Conservation (phyloP, 441 rosid species). For the Lepidium campestre region DNA sequence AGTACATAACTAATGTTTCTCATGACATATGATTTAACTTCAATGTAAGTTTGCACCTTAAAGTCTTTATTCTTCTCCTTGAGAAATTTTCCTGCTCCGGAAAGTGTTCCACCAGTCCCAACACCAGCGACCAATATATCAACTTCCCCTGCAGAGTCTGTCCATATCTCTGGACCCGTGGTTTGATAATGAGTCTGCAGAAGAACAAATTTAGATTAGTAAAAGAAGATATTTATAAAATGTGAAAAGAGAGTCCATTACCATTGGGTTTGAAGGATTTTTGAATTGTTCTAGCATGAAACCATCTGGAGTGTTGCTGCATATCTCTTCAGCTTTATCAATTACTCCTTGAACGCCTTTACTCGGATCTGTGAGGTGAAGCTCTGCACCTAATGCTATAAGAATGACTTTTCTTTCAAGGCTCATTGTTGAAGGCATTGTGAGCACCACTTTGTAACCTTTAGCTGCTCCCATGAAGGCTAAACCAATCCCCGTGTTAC, state of each 20-base stretch:
- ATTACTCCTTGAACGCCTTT: constrained; percentile 38
- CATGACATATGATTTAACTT: background rate
- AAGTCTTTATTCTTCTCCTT: constrained; percentile 66
- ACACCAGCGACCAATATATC: constrained; percentile 63
- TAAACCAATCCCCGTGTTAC: constrained; percentile 73
- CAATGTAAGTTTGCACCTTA: constrained; percentile 37
- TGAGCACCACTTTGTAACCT: constrained; percentile 54
- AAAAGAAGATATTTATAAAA: background rate
- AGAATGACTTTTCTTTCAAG: constrained; percentile 60
- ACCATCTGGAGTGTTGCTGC: constrained; percentile 50
- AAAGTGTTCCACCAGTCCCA: constrained; percentile 82
- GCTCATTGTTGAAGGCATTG: constrained; percentile 52
- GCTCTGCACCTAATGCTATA: constrained; percentile 70
- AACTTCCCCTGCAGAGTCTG: constrained; percentile 63
- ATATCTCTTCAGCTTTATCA: constrained; percentile 50
- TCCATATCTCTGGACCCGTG: constrained; percentile 92
- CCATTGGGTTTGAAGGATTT: constrained; percentile 69
- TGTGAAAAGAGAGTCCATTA: constrained; percentile 16
- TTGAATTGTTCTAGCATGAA: constrained; percentile 42
- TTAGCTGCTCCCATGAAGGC: constrained; percentile 68
- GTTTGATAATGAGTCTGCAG: constrained; percentile 71
- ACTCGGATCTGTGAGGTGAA: constrained; percentile 41
- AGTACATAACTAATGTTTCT: background rate
- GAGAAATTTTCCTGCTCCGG: constrained; percentile 72
- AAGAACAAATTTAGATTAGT: background rate